phyloP scores from a whole-genome alignment of 2,329 filamentous ascomycete species.

The Trichoderma lentiforme region DNA sequence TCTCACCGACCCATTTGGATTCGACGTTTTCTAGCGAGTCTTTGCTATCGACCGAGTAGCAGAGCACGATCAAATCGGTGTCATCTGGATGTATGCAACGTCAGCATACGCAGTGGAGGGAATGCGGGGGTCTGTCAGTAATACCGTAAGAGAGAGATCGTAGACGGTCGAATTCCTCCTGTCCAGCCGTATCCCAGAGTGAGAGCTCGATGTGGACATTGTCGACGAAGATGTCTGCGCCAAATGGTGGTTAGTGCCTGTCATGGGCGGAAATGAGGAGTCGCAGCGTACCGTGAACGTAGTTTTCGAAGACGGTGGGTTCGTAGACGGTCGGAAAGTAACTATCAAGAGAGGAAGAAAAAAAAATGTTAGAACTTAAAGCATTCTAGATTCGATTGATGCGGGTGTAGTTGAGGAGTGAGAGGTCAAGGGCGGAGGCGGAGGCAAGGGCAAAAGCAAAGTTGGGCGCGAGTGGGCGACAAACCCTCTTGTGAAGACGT shows the following conservation, averaged over 20 bases:
- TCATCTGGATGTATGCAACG: conserved; percentile 51
- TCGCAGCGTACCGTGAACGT: conserved; percentile 75
- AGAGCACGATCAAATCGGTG: conserved; percentile 97
- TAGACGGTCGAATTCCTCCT: conserved; percentile 97
- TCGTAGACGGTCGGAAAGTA: conserved; percentile 99
- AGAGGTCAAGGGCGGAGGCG: not conserved
- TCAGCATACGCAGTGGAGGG: conserved; percentile 11
- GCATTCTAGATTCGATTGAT: not conserved
- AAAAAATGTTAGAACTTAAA: not conserved
- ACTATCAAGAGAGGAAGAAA: conserved; percentile 40
- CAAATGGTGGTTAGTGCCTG: not conserved
- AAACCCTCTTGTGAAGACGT: conserved; percentile 97
- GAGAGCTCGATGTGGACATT: conserved; percentile 95
- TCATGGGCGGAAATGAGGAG: not conserved
- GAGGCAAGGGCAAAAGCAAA: not conserved
- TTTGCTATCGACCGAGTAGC: conserved; percentile 94
- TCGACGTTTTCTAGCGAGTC: conserved; percentile 98
- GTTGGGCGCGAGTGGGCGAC: conserved; percentile 30
- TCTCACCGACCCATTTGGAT: conserved; percentile 97
- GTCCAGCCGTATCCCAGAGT: conserved; percentile 96
- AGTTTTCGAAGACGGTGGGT: conserved; percentile 98
- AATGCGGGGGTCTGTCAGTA: not conserved
- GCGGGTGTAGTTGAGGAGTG: not conserved
- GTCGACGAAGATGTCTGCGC: conserved; percentile 92
- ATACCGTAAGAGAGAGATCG: conserved; percentile 89